Percentiles rank a stretch among this genome's conserved stretches.
Evolutionary conservation across 169 alveolate genomes (phyloP).

Genomic region (Plasmodium malariae): DNA sequence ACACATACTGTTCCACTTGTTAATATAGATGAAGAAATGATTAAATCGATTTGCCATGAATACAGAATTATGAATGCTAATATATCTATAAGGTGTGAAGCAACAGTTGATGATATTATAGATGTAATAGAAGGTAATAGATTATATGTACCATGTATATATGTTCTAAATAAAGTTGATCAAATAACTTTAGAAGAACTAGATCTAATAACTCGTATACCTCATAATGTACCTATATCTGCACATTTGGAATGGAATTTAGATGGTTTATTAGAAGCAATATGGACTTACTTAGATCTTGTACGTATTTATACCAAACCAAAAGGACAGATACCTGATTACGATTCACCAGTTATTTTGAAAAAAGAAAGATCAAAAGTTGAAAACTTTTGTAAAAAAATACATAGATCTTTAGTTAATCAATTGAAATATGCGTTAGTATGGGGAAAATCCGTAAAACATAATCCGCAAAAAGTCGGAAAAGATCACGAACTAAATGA

Average conservation of each 20-base stretch:
- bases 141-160: constrained; percentile 94
- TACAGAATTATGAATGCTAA: constrained; percentile 96
- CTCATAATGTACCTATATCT: constrained; percentile 97
- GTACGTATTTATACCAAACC: constrained; percentile 99
- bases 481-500: constrained; percentile 94
- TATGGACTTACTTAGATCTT: constrained; percentile 97
- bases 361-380: constrained; percentile 88
- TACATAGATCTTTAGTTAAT: constrained; percentile 88
- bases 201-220: constrained; percentile 93
- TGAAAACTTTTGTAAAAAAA: constrained; percentile 88
- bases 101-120: constrained; percentile 97
- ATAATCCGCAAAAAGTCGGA: constrained; percentile 97
- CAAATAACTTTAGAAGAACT: constrained; percentile 91
- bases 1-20: constrained; percentile 86
- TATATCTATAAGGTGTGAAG: constrained; percentile 94
- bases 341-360: constrained; percentile 95
- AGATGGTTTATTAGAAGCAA: constrained; percentile 96
- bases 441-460: constrained; percentile 98
- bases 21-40: constrained; percentile 85
- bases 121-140: constrained; percentile 98
- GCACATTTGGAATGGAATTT: constrained; percentile 96
- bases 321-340: constrained; percentile 97
- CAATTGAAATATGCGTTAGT: constrained; percentile 97
- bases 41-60: constrained; percentile 91
- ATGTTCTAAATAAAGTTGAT: constrained; percentile 95